Evolutionary conservation across 169 alveolate species (phyloP).

Genomic region (Cytauxzoon felis): DNA sequence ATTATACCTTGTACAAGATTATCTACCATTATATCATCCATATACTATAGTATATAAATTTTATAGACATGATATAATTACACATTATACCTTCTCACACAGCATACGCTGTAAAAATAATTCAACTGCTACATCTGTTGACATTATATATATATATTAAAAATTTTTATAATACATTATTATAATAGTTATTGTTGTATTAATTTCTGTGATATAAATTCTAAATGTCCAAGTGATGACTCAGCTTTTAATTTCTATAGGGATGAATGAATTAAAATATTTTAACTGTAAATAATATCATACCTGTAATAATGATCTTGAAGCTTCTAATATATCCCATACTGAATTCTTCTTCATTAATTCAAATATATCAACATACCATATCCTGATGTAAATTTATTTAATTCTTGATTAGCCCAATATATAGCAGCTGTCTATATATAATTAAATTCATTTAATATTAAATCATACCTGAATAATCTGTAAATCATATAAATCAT

Average conservation of each 20-base stretch:
- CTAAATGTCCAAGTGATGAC: constrained; percentile 31
- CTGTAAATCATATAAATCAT: constrained; percentile 51
- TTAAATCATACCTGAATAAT: constrained; percentile 50
- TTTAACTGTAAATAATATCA: not conserved
- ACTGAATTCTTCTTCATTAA: constrained; percentile 6
- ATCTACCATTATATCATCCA: constrained; percentile 35
- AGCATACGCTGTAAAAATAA: constrained; percentile 51
- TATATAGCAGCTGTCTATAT: constrained; percentile 74
- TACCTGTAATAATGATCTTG: constrained; percentile 31
- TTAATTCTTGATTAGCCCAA: constrained; percentile 80
- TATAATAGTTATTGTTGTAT: constrained; percentile 12
- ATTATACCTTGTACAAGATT: constrained; percentile 25
- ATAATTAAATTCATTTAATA: not conserved
- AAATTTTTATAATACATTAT: not conserved
- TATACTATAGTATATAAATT: constrained; percentile 14
- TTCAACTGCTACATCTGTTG: constrained; percentile 45
- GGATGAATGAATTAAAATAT: not conserved
- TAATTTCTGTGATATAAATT: constrained; percentile 53
- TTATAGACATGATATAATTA: not conserved
- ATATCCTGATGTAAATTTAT: constrained; percentile 68
- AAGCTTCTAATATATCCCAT: constrained; percentile 58
- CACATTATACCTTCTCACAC: constrained; percentile 51
- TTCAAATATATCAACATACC: constrained; percentile 30
- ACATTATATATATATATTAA: constrained; percentile 4
- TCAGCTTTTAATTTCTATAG: constrained; percentile 32